phyloP scores from a whole-genome alignment of 495 filamentous ascomycete genomes.

The Trichoderma gamsii region DNA sequence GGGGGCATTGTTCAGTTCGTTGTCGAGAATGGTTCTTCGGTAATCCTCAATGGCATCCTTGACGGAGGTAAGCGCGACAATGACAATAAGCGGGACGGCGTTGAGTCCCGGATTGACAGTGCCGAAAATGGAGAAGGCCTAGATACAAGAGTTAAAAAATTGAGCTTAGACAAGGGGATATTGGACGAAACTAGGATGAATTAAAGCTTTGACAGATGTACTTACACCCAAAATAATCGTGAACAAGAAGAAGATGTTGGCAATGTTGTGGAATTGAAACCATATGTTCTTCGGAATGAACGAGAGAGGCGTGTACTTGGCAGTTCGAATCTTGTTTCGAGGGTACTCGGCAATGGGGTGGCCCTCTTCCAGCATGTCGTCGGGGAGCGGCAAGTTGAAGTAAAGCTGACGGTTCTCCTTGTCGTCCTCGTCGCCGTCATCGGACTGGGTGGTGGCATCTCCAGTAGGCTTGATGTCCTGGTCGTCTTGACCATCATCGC shows the following conservation, averaged over 20 bases:
- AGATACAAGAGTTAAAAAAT: conserved; percentile 50
- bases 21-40: conserved; percentile 85
- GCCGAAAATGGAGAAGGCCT: conserved; percentile 81
- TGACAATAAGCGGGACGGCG: conserved; percentile 88
- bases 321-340: conserved; percentile 94
- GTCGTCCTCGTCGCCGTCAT: conserved; percentile 33
- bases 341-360: conserved; percentile 62
- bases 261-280: conserved; percentile 97
- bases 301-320: conserved; percentile 91
- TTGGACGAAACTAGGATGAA: conserved; percentile 15
- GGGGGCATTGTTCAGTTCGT: conserved; percentile 91
- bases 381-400: conserved; percentile 81
- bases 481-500: conserved; percentile 17
- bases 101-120: conserved; percentile 84
- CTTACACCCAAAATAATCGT: conserved; percentile 89
- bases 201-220: conserved; percentile 19
- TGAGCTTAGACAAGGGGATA: not conserved
- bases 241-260: conserved; percentile 97
- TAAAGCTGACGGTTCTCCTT: conserved; percentile 52
- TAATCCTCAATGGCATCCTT: conserved; percentile 99
- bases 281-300: conserved; percentile 98
- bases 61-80: conserved; percentile 81
- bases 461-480: conserved; percentile 16
- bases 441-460: conserved; percentile 17
- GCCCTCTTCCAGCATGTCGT: conserved; percentile 72